These are phyloP conservation scores for Nannochloropsis oceanica DNA, from an alignment of 108 stramenopile species.

Conservation along the genomic window DNA sequence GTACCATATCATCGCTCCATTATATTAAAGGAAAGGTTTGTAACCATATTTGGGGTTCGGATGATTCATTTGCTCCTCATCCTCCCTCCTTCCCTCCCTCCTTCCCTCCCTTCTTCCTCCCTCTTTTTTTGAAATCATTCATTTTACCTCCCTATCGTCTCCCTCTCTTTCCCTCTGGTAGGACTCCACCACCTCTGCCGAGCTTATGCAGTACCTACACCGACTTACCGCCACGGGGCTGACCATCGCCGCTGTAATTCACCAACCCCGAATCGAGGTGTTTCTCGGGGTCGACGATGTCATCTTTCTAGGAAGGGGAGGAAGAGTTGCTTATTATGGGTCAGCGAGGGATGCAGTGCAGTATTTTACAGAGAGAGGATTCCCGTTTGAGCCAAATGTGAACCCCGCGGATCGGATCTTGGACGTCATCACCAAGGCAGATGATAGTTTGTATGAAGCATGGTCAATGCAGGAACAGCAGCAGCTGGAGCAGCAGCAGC, in stretches of 20 bases:
- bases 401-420: not conserved
- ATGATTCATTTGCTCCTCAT: too few species aligned
- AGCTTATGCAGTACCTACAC: constrained; percentile 41
- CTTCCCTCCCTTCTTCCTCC: not conserved
- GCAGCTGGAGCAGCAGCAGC: not conserved
- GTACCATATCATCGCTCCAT: too few species aligned
- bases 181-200: constrained; percentile 39
- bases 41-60: too few species aligned
- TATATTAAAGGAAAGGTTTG: too few species aligned
- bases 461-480: not conserved
- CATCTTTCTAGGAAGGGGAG: not conserved
- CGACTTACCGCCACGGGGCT: constrained; percentile 28
- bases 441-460: not conserved
- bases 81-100: too few species aligned
- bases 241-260: constrained; percentile 11
- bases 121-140: too few species aligned
- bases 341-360: not conserved
- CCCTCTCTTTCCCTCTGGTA: constrained; percentile 5
- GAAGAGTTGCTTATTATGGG: not conserved
- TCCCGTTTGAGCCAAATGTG: not conserved
- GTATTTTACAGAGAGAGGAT: not conserved
- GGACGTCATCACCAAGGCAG: not conserved
- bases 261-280: constrained; percentile 6
- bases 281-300: constrained; percentile 1
- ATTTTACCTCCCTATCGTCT: not conserved